phyloP scores from a whole-genome alignment of 805 yeast genomes.

The Scheffersomyces amazonensis region DNA sequence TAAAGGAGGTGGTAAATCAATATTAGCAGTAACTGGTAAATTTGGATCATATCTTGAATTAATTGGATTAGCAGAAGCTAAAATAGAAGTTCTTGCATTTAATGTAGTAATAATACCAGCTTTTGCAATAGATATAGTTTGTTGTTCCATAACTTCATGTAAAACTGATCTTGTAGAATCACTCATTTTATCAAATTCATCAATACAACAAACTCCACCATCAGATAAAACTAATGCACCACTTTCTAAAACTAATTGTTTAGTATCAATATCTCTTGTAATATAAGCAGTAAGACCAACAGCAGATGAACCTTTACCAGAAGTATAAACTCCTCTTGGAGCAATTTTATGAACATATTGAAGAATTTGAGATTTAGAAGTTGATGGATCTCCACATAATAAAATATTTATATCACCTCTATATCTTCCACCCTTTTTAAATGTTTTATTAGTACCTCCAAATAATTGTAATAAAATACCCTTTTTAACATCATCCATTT shows the following conservation, averaged over 20 bases:
- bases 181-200: slow-evolving; percentile 97
- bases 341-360: slow-evolving; percentile 97
- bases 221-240: slow-evolving; percentile 97
- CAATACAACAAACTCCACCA: slow-evolving; percentile 98
- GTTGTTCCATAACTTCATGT: slow-evolving; percentile 99
- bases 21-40: slow-evolving; percentile 90
- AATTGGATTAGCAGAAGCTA: slow-evolving; percentile 97
- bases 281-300: slow-evolving; percentile 98
- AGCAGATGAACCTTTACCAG: slow-evolving; percentile 98
- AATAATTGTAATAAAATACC: slow-evolving; percentile 90
- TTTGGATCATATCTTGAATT: slow-evolving; percentile 95
- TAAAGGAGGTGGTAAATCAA: slow-evolving; percentile 95
- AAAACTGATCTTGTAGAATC: slow-evolving; percentile 91
- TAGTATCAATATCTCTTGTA: slow-evolving; percentile 90
- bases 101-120: slow-evolving; percentile 97
- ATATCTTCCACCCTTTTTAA: slow-evolving; percentile 87
- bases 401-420: slow-evolving; percentile 93
- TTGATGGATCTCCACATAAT: slow-evolving; percentile 97
- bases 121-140: slow-evolving; percentile 95
- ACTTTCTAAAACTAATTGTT: slow-evolving; percentile 87
- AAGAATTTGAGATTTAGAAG: slow-evolving; percentile 90
- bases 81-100: slow-evolving; percentile 92
- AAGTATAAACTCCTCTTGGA: slow-evolving; percentile 96
- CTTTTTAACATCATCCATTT: slow-evolving; percentile 94
- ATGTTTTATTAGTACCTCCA: slow-evolving; percentile 91